Conservation (phyloP, 352 stramenopile genomes). For the Phytopythium boreale region DNA sequence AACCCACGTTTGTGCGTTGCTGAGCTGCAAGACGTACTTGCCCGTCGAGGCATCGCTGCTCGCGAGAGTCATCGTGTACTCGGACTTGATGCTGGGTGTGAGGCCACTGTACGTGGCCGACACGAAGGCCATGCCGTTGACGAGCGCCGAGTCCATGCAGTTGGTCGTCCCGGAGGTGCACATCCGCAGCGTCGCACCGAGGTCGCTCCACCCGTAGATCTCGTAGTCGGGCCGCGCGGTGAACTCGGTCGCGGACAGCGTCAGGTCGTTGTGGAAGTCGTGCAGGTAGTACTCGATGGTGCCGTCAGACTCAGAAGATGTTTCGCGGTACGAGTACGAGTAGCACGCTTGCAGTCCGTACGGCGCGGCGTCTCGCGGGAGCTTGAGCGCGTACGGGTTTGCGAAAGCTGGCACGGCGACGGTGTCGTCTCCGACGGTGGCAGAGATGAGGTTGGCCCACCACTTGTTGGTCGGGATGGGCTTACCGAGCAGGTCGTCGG, state of each 20-base stretch:
- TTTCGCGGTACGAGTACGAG: constrained; percentile 55
- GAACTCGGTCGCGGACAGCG: constrained; percentile 59
- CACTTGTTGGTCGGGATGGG: constrained; percentile 81
- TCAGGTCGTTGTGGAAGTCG: constrained; percentile 64
- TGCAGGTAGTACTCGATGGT: constrained; percentile 62
- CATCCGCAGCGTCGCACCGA: constrained; percentile 56
- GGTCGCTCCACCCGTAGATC: constrained; percentile 61
- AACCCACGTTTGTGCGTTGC: constrained; percentile 78
- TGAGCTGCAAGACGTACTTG: constrained; percentile 59
- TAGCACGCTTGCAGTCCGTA: constrained; percentile 59
- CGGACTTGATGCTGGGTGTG: constrained; percentile 45
- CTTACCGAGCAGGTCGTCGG: constrained; percentile 37
- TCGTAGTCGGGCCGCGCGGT: constrained; percentile 51
- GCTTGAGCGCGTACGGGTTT: constrained; percentile 67
- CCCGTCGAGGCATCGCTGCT: constrained; percentile 27
- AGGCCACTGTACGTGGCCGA: constrained; percentile 56
- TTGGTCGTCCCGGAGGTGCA: constrained; percentile 27
- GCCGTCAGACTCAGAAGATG: constrained; percentile 35
- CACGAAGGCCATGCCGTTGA: constrained; percentile 76
- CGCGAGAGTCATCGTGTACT: constrained; percentile 45
- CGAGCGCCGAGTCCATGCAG: constrained; percentile 53
- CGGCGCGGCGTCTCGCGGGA: constrained; percentile 34
- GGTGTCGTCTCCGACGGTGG: constrained; percentile 31
- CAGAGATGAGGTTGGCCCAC: constrained; percentile 78
- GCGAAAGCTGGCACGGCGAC: constrained; percentile 51